Base-by-base conservation (phyloP, 179 eudicot genomes). In the Sideroxylon spinosum region DNA sequence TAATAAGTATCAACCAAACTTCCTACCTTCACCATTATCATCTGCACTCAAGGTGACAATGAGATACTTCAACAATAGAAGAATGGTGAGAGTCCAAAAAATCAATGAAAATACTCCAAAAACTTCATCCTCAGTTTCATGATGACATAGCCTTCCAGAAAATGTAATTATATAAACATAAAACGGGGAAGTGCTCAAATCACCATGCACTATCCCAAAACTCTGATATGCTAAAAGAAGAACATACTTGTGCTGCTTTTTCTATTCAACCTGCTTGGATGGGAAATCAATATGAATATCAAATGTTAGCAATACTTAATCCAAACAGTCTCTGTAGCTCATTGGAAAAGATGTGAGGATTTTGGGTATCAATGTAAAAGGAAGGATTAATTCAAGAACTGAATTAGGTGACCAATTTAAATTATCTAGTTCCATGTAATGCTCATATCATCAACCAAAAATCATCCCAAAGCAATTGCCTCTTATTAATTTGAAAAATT, bases 1-100 rank as follows among this genome's bases (percentile, higher is more conserved):
- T 1, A 1, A 6, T 25, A 26, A 64, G 68, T n/a, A 53, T 67
- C 56, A 46, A 26, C 28, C 2, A 7, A 25, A 48, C 29, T 28
- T 46, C 46, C 76, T 83, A 88, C 91, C 91, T 84, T 88, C 91
- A 19, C 86, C 91, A 76, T 86, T 86, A 75, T 88, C 91, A 76
- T 83, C 75, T 50, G 88, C 89, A 64, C 73, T 75, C 61, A 86
- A 76, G 75, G 83, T 59, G 50, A 88, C 32, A 71, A 85, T 60
- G 19, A 78, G 85, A 83, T 88, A 86, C 82, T 88, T 88, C 74
- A 88, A 29, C 56, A 88, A 73, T 20, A 87, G 78, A 69, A 88
- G 78, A 67, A 86, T 76, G 4, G 91, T 88, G 22, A 88, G 86
- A 62, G 86, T 88, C 91, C 88, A 88, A 80, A 88, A 88, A 73